Conservation (phyloP, 192 early-diverging fungal species). For the Podila verticillata region DNA sequence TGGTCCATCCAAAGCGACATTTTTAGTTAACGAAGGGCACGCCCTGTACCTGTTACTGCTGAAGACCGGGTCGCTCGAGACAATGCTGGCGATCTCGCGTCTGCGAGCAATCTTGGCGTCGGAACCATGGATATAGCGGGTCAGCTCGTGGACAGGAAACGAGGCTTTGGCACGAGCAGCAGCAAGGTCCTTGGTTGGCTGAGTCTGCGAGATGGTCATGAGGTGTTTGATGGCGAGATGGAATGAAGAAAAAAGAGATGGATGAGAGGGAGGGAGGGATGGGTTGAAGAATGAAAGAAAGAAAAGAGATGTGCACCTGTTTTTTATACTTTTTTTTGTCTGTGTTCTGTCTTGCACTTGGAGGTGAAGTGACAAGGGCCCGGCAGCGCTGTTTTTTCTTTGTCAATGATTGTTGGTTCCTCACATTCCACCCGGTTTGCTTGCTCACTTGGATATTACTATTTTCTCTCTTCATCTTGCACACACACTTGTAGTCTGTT, state of each 20-base stretch:
- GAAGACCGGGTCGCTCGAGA: slow-evolving; percentile 42
- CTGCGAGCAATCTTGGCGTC: slow-evolving; percentile 26
- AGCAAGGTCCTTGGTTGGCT: slow-evolving; percentile 36
- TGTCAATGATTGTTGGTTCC: too few species aligned
- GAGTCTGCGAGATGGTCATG: slow-evolving; percentile 21
- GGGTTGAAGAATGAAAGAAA: too few species aligned
- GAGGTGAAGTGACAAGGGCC: too few species aligned
- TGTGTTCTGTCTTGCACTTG: too few species aligned
- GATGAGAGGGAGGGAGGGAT: not conserved
- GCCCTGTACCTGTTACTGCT: slow-evolving; percentile 25
- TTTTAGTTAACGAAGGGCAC: not conserved
- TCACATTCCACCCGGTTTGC: too few species aligned
- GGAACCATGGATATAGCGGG: slow-evolving; percentile 48
- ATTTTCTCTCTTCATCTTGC: too few species aligned
- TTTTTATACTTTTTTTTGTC: too few species aligned
- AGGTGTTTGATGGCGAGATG: not conserved
- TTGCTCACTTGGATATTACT: too few species aligned
- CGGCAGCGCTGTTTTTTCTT: too few species aligned
- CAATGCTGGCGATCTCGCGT: slow-evolving; percentile 20
- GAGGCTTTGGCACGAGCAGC: slow-evolving; percentile 35
- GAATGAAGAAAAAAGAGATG: not conserved
- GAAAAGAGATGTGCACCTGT: too few species aligned
- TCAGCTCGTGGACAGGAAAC: slow-evolving; percentile 36
- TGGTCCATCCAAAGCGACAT: too few species aligned
- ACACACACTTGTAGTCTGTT: too few species aligned